phyloP scores from a whole-genome alignment of 495 filamentous ascomycete species.

The Xylaria nigripes region DNA sequence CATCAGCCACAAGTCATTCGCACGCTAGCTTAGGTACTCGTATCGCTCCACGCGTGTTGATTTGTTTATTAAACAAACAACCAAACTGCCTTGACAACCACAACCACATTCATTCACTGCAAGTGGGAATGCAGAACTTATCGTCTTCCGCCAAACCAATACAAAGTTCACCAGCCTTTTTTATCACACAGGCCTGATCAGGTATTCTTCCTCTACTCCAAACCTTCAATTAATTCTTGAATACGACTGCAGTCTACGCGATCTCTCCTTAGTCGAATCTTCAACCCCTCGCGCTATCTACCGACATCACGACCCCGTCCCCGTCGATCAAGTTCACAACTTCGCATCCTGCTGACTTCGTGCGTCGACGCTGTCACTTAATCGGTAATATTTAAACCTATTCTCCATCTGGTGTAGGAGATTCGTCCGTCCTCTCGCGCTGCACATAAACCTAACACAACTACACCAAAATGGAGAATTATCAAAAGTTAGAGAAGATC shows the following conservation, averaged over 20 bases:
- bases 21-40: neutral
- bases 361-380: neutral
- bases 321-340: slow-evolving; percentile 9
- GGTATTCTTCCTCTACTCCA: neutral
- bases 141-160: neutral
- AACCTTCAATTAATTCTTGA: neutral
- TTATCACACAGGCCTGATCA: neutral
- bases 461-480: slow-evolving; percentile 75
- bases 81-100: slow-evolving; percentile 9
- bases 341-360: no score
- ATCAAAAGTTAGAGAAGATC: slow-evolving; percentile 99
- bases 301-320: slow-evolving; percentile 5
- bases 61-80: slow-evolving; percentile 26
- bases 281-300: slow-evolving; percentile 16
- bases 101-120: neutral
- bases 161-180: neutral
- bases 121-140: neutral
- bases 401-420: neutral
- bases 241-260: neutral
- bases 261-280: neutral
- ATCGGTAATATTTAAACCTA: neutral
- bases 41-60: slow-evolving; percentile 3
- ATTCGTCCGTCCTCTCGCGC: slow-evolving; percentile 10
- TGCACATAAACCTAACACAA: neutral
- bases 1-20: neutral